Base-by-base conservation (phyloP, 441 rosid genomes). In the Mallotus repandus region DNA sequence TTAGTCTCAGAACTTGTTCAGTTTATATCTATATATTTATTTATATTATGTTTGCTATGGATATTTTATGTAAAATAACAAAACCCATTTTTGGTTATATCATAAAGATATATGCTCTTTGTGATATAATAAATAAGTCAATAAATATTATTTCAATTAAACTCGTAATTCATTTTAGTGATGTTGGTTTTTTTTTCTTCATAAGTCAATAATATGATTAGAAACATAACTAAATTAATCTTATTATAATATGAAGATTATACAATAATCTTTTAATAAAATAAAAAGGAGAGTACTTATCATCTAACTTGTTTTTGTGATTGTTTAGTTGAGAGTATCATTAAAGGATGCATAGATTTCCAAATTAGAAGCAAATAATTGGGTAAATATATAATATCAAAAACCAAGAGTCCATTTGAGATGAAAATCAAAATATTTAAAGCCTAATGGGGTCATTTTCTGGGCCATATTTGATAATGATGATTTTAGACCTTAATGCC, bases 251-350 rank as follows among this genome's bases (percentile, higher is more conserved):
- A 38, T 52, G 58, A 32, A 56, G 13, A 57, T 22, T 60, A 38
- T 38, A 2, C 41, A 38, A 38, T 38, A 38, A 38, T 38, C 7
- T 38, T 38, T 38, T 38, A 38, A 38, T 38, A 38, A 61, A n/a
- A 4, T 6, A 11, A n/a, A 45, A 41, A 22, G 19, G 19, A 8
- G 45, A 3, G 21, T 35, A 63, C 11, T 68, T 59, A 76, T 76
- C 66, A 22, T 73, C 53, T 50, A 55, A 50, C 74, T 43, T 63
- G 55, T 53, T 52, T 11, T 77, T 67, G 73, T 69, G 53, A 32
- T 72, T 21, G 46, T 32, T 63, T 73, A 59, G 80, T 75, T 78
- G 80, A 56, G 59, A 63, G 25, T 48, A 74, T 74, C 68, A 74
- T 63, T 63, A 74, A n/a, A 68, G 45, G 71, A 15, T 67, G 45